phyloP scores from a whole-genome alignment of 148 eudicot species.

The Silene latifolia region DNA sequence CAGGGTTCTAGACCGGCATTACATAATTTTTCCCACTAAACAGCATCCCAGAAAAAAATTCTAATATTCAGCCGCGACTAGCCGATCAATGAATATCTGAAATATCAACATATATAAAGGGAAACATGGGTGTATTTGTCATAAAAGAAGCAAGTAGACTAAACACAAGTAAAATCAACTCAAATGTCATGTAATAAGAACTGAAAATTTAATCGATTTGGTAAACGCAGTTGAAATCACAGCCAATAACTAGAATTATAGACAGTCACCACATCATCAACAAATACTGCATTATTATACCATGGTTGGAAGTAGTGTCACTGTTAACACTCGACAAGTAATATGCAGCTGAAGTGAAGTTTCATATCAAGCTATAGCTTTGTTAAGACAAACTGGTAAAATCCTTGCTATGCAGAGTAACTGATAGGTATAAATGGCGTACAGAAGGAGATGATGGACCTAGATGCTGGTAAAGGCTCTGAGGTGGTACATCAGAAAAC shows the following conservation, averaged over 20 bases:
- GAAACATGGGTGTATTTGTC: not conserved
- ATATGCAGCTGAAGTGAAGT: too few species aligned
- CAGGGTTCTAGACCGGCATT: too few species aligned
- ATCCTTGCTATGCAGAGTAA: not conserved
- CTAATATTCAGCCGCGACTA: not conserved
- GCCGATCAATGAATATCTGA: not conserved
- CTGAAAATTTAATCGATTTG: too few species aligned
- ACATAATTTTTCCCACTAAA: not conserved
- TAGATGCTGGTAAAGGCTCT: slow-evolving; percentile 12
- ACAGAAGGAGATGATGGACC: slow-evolving; percentile 33
- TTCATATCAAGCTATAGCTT: not conserved
- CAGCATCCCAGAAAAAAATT: not conserved
- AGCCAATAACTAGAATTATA: too few species aligned
- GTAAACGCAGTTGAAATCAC: too few species aligned
- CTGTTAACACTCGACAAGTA: too few species aligned
- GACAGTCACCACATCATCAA: too few species aligned
- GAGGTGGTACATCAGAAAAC: slow-evolving; percentile 22
- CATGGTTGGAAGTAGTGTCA: not conserved
- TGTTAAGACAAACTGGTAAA: not conserved
- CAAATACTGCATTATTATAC: too few species aligned
- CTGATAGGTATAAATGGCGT: not conserved
- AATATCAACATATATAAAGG: not conserved
- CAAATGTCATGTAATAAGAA: too few species aligned
- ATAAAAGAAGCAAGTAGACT: too few species aligned
- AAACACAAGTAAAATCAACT: too few species aligned